A percentile compares a stretch with the other conserved stretches of the same genome.
Conservation (phyloP, 2,329 filamentous ascomycete genomes). For the Cladosporium cucumerinum region DNA sequence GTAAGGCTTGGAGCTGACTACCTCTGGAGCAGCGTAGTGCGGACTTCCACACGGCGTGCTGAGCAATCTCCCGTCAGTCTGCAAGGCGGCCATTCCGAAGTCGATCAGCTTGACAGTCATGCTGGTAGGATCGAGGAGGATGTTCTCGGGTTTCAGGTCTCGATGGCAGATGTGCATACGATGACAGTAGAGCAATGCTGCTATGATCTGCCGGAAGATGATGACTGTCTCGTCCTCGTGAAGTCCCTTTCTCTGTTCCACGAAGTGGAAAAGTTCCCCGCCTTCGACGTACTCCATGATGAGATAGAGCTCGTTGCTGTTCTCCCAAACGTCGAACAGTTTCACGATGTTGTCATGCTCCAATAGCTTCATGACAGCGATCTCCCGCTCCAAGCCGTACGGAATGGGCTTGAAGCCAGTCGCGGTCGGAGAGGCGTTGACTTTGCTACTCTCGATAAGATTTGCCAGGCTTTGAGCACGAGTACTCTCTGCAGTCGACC, state of each 20-base stretch:
- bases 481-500: slow-evolving; percentile 70
- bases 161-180: slow-evolving; percentile 93
- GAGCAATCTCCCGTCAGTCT: slow-evolving; percentile 73
- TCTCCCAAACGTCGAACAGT: slow-evolving; percentile 97
- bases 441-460: slow-evolving; percentile 69
- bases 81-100: slow-evolving; percentile 95
- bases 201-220: slow-evolving; percentile 90
- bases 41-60: slow-evolving; percentile 92
- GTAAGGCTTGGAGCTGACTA: slow-evolving; percentile 74
- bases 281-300: slow-evolving; percentile 89
- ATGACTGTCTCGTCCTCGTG: slow-evolving; percentile 75
- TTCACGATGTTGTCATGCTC: slow-evolving; percentile 93
- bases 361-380: slow-evolving; percentile 94
- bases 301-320: slow-evolving; percentile 90
- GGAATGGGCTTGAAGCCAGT: slow-evolving; percentile 48
- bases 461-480: slow-evolving; percentile 83
- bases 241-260: slow-evolving; percentile 70
- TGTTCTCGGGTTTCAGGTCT: slow-evolving; percentile 96
- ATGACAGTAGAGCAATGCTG: slow-evolving; percentile 88
- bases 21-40: slow-evolving; percentile 92
- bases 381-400: slow-evolving; percentile 86
- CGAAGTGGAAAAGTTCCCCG: slow-evolving; percentile 82
- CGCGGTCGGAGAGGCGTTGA: slow-evolving; percentile 19
- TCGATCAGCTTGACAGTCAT: slow-evolving; percentile 89
- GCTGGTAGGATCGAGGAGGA: slow-evolving; percentile 68